Percentiles rank a stretch among this genome's conserved stretches.
phyloP scores from a whole-genome alignment of 345 rosid genomes.

The Pugionium cornutum region DNA sequence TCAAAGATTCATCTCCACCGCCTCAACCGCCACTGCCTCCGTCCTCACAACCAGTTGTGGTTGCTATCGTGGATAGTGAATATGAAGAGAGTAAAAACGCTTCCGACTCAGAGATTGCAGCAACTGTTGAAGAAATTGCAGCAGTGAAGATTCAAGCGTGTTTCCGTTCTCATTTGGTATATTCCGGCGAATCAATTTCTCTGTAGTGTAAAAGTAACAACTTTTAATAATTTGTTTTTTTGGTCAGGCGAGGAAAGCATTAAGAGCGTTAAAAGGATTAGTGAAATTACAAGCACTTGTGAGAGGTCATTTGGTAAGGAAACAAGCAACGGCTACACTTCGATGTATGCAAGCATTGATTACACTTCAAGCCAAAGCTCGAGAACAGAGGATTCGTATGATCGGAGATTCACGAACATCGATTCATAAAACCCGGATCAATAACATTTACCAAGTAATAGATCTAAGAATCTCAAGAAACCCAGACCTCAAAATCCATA shows the following conservation, averaged over 20 bases:
- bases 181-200: not conserved
- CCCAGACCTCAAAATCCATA: conserved; percentile 38
- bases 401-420: conserved; percentile 60
- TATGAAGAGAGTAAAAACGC: conserved; percentile 5
- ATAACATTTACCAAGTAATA: conserved; percentile 42
- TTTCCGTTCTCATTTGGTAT: conserved; percentile 88
- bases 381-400: conserved; percentile 63
- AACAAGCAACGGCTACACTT: conserved; percentile 85
- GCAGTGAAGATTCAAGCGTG: conserved; percentile 73
- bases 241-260: conserved; percentile 83
- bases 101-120: conserved; percentile 10
- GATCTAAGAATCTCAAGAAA: conserved; percentile 39
- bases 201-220: not conserved
- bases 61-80: conserved; percentile 16
- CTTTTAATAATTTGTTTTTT: not conserved
- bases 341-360: conserved; percentile 85
- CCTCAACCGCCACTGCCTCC: conserved; percentile 26
- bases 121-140: conserved; percentile 52
- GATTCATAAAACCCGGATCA: conserved; percentile 42
- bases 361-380: conserved; percentile 76
- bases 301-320: conserved; percentile 88
- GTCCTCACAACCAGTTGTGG: conserved; percentile 16
- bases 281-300: conserved; percentile 90
- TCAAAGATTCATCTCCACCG: conserved; percentile 32
- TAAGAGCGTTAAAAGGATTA: conserved; percentile 78